phyloP scores from a whole-genome alignment of 331 rosid species.

The Prunus yedoensis region DNA sequence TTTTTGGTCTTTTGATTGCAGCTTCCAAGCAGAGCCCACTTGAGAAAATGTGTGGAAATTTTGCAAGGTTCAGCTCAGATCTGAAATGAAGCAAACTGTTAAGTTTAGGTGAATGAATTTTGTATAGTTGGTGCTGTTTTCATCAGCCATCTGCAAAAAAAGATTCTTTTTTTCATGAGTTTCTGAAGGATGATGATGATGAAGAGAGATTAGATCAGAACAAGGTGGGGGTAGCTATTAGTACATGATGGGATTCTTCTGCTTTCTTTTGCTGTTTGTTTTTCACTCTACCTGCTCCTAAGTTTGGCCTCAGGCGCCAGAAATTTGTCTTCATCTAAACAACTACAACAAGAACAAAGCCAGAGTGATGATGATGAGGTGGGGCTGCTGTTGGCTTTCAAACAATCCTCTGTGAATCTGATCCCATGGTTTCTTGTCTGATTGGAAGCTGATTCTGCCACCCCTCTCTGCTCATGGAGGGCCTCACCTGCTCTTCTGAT shows the following conservation, averaged over 20 bases:
- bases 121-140: background rate
- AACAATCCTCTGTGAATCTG: slow-evolving; percentile 33
- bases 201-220: slow-evolving; percentile 15
- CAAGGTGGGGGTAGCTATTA: background rate
- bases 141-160: background rate
- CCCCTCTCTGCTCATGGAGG: slow-evolving; percentile 51
- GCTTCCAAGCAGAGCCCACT: slow-evolving; percentile 2
- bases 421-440: slow-evolving; percentile 32
- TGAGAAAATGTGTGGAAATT: background rate
- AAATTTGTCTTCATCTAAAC: slow-evolving; percentile 2
- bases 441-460: slow-evolving; percentile 34
- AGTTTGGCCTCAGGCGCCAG: slow-evolving; percentile 17
- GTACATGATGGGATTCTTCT: slow-evolving; percentile 18
- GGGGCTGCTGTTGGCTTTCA: slow-evolving; percentile 42
- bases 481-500: slow-evolving; percentile 44
- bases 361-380: slow-evolving; percentile 1
- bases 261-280: slow-evolving; percentile 10
- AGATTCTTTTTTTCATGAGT: background rate
- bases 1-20: background rate
- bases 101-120: background rate
- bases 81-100: slow-evolving; percentile 7
- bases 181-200: background rate
- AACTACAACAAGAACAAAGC: background rate
- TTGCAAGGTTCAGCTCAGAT: slow-evolving; percentile 12
- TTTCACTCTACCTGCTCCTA: background rate